Percentiles rank a stretch among this genome's conserved stretches.
Evolutionary conservation across 83 land plant species (phyloP).

Genomic region (Thuja plicata): DNA sequence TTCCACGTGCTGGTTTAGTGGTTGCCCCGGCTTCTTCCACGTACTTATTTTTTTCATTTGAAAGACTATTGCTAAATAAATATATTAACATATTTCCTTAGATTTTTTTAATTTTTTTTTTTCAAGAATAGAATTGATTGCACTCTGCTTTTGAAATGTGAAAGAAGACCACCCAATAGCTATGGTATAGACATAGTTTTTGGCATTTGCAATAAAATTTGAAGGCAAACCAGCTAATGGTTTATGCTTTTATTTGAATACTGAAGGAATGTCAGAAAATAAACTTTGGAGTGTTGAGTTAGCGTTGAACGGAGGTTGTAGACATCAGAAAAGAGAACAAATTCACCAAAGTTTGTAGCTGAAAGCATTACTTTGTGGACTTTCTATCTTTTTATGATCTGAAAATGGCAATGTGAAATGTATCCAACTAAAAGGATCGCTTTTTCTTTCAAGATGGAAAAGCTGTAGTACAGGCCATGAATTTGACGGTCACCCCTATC

Average conservation of each 20-base stretch:
- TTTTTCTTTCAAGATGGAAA: constrained; percentile 8
- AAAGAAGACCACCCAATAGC: neutral
- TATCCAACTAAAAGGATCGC: neutral
- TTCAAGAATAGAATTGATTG: neutral
- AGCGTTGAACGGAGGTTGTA: neutral
- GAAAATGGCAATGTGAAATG: neutral
- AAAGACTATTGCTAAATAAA: no score
- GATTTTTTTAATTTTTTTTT: no score
- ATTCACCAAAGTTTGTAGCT: neutral
- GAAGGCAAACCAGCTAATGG: neutral
- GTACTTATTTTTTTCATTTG: no score
- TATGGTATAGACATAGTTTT: neutral
- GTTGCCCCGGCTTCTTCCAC: no score
- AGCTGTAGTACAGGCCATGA: no score
- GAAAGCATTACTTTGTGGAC: neutral
- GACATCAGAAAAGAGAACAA: neutral
- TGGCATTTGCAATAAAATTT: neutral
- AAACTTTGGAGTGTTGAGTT: neutral
- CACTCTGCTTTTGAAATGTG: neutral
- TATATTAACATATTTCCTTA: no score
- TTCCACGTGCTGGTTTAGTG: no score
- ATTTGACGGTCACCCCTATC: no score
- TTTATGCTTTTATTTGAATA: neutral
- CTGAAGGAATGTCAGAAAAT: neutral
- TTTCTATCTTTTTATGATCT: neutral